These are phyloP conservation scores for Cenchrus fungigraminus DNA, from an alignment of 176 grass and related monocot genomes.

Conservation along the genomic window DNA sequence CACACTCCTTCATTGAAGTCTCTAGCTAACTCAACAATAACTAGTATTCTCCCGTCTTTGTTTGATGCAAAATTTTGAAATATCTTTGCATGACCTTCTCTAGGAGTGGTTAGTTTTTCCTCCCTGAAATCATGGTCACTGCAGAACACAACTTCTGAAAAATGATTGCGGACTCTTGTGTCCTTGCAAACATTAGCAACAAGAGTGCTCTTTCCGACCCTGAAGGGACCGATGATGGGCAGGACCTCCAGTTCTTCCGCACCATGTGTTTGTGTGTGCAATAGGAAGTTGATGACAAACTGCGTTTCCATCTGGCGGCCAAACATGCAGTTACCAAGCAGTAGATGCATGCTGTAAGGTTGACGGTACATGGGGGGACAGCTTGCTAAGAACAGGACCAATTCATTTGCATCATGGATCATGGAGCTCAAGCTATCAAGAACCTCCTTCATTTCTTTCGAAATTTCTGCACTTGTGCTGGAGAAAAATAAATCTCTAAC, in stretches of 20 bases:
- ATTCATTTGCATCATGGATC: neutral
- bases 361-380: neutral
- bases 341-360: neutral
- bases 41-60: conserved; percentile 5
- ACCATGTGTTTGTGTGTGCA: neutral
- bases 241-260: neutral
- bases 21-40: neutral
- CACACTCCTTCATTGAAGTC: neutral
- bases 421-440: neutral
- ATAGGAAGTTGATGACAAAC: neutral
- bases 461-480: too few species aligned
- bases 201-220: conserved; percentile 33
- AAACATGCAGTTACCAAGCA: conserved; percentile 10
- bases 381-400: neutral
- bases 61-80: too few species aligned
- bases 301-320: neutral
- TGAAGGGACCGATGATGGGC: neutral
- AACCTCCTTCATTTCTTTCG: neutral
- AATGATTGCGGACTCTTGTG: conserved; percentile 25
- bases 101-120: too few species aligned
- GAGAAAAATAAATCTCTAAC: neutral
- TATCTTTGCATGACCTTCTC: neutral
- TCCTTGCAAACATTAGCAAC: conserved; percentile 27
- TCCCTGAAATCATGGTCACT: neutral
- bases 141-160: neutral